These are phyloP conservation scores for Trichoderma sp. DNA, from an alignment of 2,329 filamentous ascomycete genomes.

Conservation along the genomic window DNA sequence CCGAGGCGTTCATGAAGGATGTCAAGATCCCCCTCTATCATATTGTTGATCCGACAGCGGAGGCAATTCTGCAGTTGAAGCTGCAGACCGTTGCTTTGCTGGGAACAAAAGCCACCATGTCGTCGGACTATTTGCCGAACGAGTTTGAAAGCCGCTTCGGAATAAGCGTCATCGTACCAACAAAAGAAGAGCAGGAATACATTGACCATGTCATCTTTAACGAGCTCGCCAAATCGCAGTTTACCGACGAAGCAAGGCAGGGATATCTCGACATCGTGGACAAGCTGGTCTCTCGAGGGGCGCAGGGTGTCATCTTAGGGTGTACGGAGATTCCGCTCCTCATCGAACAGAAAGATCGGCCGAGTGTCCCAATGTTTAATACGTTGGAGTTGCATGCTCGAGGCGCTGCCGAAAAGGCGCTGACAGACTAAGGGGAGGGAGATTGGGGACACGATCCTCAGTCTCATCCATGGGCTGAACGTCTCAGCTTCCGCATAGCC, in stretches of 20 bases:
- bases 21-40: conserved; percentile 30
- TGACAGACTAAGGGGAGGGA: background rate
- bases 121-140: conserved; percentile 26
- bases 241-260: conserved; percentile 6
- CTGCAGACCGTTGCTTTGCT: conserved; percentile 22
- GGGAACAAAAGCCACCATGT: conserved; percentile 30
- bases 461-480: background rate
- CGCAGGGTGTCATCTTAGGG: conserved; percentile 29
- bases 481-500: background rate
- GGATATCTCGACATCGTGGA: conserved; percentile 28
- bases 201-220: conserved; percentile 29
- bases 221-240: conserved; percentile 25
- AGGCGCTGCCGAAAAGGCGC: conserved; percentile 27
- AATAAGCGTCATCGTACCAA: conserved; percentile 27
- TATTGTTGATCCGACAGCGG: conserved; percentile 29
- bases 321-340: conserved; percentile 33
- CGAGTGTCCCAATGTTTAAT: conserved; percentile 28
- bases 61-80: conserved; percentile 13
- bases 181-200: conserved; percentile 25
- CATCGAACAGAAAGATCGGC: conserved; percentile 29
- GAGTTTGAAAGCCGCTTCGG: conserved; percentile 22
- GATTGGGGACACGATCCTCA: background rate
- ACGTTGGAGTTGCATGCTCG: conserved; percentile 29
- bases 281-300: conserved; percentile 26
- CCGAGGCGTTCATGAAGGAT: conserved; percentile 33